Conservation (phyloP, 495 filamentous ascomycete species). For the Xylaria curta region DNA sequence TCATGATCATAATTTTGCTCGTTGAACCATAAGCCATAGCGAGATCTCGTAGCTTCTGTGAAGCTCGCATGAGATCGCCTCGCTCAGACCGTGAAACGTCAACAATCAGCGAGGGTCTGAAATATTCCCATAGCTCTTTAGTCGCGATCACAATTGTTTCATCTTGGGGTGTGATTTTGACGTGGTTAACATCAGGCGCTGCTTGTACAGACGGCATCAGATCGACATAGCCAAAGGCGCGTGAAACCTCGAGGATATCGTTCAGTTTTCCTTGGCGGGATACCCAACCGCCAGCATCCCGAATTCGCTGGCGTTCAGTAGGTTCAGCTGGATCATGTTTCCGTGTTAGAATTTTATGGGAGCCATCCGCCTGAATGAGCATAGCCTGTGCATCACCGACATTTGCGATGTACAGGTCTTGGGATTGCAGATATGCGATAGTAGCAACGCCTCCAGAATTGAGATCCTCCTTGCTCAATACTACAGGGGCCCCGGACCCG, state of each 20-base stretch:
- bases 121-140: slow-evolving; percentile 91
- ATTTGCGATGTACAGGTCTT: slow-evolving; percentile 93
- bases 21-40: slow-evolving; percentile 93
- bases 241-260: slow-evolving; percentile 86
- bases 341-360: slow-evolving; percentile 77
- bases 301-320: slow-evolving; percentile 83
- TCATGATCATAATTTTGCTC: slow-evolving; percentile 98
- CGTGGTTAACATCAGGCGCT: slow-evolving; percentile 80
- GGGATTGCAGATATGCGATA: slow-evolving; percentile 84
- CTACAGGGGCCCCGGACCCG: slow-evolving; percentile 68
- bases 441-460: slow-evolving; percentile 90
- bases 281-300: slow-evolving; percentile 93
- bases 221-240: slow-evolving; percentile 93
- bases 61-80: slow-evolving; percentile 89
- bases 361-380: slow-evolving; percentile 85
- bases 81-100: slow-evolving; percentile 87
- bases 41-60: slow-evolving; percentile 92
- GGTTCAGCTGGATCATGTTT: slow-evolving; percentile 92
- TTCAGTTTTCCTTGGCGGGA: slow-evolving; percentile 93
- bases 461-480: slow-evolving; percentile 86
- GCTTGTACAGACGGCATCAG: slow-evolving; percentile 93
- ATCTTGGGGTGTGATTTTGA: slow-evolving; percentile 85
- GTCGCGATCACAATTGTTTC: slow-evolving; percentile 93
- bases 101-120: slow-evolving; percentile 86
- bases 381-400: slow-evolving; percentile 95